Percentiles rank a stretch among this genome's conserved stretches.
Evolutionary conservation across 1,284 basidiomycete genomes (phyloP).

Genomic region (Malassezia furfur): DNA sequence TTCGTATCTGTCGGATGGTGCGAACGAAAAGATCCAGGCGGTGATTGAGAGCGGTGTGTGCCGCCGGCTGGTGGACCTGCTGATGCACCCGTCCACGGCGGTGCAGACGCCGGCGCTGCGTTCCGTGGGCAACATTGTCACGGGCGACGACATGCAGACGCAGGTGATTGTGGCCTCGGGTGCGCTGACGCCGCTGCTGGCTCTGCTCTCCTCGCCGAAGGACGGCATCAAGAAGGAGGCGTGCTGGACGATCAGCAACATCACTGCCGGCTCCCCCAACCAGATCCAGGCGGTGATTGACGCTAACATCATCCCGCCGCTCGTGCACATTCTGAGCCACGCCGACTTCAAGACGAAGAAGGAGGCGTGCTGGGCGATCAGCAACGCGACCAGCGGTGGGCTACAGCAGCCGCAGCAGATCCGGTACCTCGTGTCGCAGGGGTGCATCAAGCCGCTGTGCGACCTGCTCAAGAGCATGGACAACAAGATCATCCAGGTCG

Average conservation of each 20-base stretch:
- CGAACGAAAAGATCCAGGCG: constrained; percentile 99
- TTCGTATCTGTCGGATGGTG: constrained; percentile 96
- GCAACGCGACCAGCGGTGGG: constrained; percentile 95
- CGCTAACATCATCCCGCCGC: constrained; percentile 79
- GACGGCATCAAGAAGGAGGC: constrained; percentile 89
- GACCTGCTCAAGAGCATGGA: constrained; percentile 95
- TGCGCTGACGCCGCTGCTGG: constrained; percentile 81
- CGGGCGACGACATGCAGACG: constrained; percentile 95
- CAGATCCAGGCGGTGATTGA: constrained; percentile 79
- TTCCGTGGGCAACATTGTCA: constrained; percentile 97
- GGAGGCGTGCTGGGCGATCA: constrained; percentile 99
- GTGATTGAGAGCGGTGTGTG: constrained; percentile 98
- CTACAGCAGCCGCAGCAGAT: constrained; percentile 94
- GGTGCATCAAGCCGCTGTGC: constrained; percentile 96
- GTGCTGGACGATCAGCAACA: constrained; percentile 99
- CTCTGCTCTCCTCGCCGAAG: constrained; percentile 84
- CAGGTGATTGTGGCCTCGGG: constrained; percentile 96
- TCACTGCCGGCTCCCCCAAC: constrained; percentile 89
- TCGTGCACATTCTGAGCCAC: constrained; percentile 94
- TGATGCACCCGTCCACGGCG: constrained; percentile 90
- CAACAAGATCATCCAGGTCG: constrained; percentile 98
- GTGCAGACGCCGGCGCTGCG: constrained; percentile 98
- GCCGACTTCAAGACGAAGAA: constrained; percentile 99
- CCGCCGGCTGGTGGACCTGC: constrained; percentile 88
- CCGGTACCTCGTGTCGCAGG: constrained; percentile 91